These are phyloP conservation scores for Mrakia blollopis DNA, from an alignment of 768 basidiomycete genomes.

Conservation along the genomic window DNA sequence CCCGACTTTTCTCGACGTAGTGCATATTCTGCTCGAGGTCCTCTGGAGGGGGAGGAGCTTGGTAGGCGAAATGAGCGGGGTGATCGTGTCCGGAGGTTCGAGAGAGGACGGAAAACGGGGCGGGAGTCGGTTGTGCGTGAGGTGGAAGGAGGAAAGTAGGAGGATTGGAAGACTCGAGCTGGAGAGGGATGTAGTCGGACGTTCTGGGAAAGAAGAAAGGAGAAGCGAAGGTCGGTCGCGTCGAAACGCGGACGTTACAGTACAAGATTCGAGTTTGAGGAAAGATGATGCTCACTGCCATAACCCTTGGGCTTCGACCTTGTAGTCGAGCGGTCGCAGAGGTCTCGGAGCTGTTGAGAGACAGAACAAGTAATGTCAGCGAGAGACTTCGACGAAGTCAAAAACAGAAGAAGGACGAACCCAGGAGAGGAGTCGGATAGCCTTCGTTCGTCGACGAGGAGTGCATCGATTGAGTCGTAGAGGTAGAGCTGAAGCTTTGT, in stretches of 20 bases:
- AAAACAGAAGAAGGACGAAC: neutral
- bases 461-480: neutral
- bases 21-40: too few relatives aligned
- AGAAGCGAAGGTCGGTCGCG: neutral
- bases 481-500: neutral
- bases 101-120: neutral
- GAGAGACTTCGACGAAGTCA: neutral
- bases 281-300: neutral
- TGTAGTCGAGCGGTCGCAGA: neutral
- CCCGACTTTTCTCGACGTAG: too few relatives aligned
- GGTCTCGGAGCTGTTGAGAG: neutral
- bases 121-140: neutral
- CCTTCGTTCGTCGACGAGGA: neutral
- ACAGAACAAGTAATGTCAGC: neutral
- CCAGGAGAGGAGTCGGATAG: neutral
- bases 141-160: neutral
- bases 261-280: too few relatives aligned
- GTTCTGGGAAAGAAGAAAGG: neutral
- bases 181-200: neutral
- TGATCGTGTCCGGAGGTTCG: neutral
- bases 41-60: neutral
- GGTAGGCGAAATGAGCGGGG: neutral
- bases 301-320: neutral
- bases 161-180: neutral
- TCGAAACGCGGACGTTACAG: neutral